Conservation (phyloP, 176 grass and related monocot genomes). For the Olyra latifolia region DNA sequence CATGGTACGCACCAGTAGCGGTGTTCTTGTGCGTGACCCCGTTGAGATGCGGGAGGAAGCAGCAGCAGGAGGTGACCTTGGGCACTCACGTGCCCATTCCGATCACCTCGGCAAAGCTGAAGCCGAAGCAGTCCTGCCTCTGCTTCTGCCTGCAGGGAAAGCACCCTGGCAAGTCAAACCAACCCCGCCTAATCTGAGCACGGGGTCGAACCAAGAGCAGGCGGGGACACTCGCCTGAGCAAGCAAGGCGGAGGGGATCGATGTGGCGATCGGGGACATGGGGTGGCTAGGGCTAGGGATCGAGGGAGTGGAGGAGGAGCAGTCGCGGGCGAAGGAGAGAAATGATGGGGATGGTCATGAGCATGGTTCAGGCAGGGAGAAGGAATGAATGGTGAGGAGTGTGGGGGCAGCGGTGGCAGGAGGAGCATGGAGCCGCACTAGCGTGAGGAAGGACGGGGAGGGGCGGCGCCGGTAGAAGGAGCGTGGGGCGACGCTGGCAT, state of each 20-base stretch:
- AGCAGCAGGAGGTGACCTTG: slow-evolving; percentile 60
- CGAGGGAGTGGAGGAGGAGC: too few species aligned
- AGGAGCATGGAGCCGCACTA: too few species aligned
- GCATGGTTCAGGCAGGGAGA: too few species aligned
- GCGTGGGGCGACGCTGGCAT: too few species aligned
- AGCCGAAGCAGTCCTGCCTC: slow-evolving; percentile 27
- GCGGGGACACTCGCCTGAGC: slow-evolving; percentile 7
- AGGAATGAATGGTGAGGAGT: too few species aligned
- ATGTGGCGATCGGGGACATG: too few species aligned
- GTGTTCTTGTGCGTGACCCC: slow-evolving; percentile 45
- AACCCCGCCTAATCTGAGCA: slow-evolving; percentile 40
- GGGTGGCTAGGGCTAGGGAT: too few species aligned
- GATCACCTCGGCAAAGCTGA: slow-evolving; percentile 10
- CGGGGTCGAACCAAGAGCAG: neutral
- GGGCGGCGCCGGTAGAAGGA: too few species aligned
- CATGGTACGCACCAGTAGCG: slow-evolving; percentile 45
- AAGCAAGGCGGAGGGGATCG: slow-evolving; percentile 6
- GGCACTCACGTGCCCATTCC: slow-evolving; percentile 76
- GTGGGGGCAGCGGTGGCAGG: too few species aligned
- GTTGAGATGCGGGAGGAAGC: slow-evolving; percentile 57
- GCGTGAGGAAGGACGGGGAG: too few species aligned
- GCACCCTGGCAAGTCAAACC: neutral
- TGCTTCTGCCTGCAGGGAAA: slow-evolving; percentile 40
- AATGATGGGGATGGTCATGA: too few species aligned
- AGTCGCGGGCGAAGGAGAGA: too few species aligned